Evolutionary conservation across 495 filamentous ascomycete species (phyloP), one percentile per base, ranked within the genome.

Genomic region (Parathielavia appendiculata): DNA sequence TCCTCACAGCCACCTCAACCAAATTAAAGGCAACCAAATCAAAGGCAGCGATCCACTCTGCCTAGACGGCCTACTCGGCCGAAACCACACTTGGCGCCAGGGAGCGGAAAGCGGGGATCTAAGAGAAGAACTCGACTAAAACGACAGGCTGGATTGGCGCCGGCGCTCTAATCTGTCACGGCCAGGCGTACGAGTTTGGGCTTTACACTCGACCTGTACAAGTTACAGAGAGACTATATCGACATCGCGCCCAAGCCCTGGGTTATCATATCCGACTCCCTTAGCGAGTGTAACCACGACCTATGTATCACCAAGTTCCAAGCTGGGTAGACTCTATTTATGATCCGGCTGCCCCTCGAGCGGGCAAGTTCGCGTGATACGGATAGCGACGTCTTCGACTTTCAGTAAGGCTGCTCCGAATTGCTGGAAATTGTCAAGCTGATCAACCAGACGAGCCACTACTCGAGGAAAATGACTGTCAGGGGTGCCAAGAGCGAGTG

Each of bases 331-430:
- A 81, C 78, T 30, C 93, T 93, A 10, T 92, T 97, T 62, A 80
- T 93, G 43, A 72, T 98, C 23, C 86, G 90, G 11, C 78, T 97
- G 23, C 93, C 93, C 0, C 82, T 97, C 20, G 83, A 83, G 56
- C 76, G 95, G 38, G 87, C 92, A 34, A 89, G 82, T 62, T 87
- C 86, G 0, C 82, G 89, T 16, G 91, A 91, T 54, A 77, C 78
- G 34, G 88, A 91, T 49, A 88, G 88, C 38, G 89, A 91, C 39
- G 79, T 85, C 1, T 96, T 97, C 65, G 86, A 84, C 34, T 98
- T 95, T 64, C 80, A 84, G 14, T 80, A 87, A 59, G 91, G 88
- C 17, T 83, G 83, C 51, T 66, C 80, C 4, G 92, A 96, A 66
- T 79, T 98, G 65, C 75, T 85, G 41, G 87, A 95, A 39, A 89